These are phyloP conservation scores for Alisma plantagoaquatica DNA, from an alignment of 106 monocot genomes.

Conservation along the genomic window DNA sequence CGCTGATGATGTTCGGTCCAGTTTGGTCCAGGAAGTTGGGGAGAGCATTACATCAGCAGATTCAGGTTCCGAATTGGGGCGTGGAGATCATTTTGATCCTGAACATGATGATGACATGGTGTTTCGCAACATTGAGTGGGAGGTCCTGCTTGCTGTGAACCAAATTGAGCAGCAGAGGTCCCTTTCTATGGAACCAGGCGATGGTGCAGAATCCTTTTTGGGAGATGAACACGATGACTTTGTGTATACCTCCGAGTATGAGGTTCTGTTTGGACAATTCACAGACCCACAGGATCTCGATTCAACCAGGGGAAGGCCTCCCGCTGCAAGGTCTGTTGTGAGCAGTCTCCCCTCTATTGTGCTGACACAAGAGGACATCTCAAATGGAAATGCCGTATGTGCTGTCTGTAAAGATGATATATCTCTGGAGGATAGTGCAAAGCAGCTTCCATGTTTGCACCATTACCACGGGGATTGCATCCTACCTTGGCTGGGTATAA, in stretches of 20 bases:
- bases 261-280: constrained; percentile 62
- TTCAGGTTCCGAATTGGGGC: not conserved
- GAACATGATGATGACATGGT: constrained; percentile 7
- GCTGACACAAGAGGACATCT: constrained; percentile 30
- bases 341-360: constrained; percentile 49
- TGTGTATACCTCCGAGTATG: constrained; percentile 58
- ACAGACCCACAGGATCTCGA: constrained; percentile 34
- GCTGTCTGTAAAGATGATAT: constrained; percentile 82
- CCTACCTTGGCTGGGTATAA: constrained; percentile 64
- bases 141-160: constrained; percentile 41
- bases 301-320: constrained; percentile 38
- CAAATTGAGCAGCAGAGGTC: constrained; percentile 9
- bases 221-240: constrained; percentile 53
- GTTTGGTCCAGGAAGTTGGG: not conserved
- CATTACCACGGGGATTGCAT: constrained; percentile 79
- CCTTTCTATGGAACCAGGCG: constrained; percentile 6
- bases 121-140: constrained; percentile 49
- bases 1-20: not conserved
- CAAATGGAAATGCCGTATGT: constrained; percentile 25
- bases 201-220: constrained; percentile 20
- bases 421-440: constrained; percentile 32
- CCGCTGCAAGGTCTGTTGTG: constrained; percentile 56
- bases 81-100: not conserved
- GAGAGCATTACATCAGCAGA: not conserved
- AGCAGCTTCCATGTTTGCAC: constrained; percentile 68